These are phyloP conservation scores for Trametes polyzona DNA, from an alignment of 1,284 basidiomycete genomes.

Conservation along the genomic window DNA sequence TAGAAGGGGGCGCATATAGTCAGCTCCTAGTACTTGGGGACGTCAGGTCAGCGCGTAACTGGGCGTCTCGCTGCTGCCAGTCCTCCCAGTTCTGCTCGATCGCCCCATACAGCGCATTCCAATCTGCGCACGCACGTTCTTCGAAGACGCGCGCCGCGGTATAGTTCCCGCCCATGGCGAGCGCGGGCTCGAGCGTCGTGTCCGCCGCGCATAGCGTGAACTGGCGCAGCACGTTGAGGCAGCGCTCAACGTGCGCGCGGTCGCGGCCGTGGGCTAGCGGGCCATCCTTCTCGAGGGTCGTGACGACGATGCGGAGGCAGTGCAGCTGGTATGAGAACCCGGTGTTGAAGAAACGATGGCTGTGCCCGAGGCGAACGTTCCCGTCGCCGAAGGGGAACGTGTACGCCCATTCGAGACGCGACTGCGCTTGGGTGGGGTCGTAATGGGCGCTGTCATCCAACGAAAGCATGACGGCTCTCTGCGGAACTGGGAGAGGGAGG, in stretches of 20 bases:
- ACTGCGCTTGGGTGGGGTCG: constrained; percentile 22
- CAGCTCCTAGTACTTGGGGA: too few relatives aligned
- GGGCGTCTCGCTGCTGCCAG: too few relatives aligned
- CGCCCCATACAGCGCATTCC: constrained; percentile 1
- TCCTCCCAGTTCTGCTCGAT: constrained; percentile 5
- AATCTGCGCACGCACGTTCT: not conserved
- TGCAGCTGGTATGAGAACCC: constrained; percentile 45
- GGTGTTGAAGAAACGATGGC: constrained; percentile 36
- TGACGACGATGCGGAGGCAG: constrained; percentile 36
- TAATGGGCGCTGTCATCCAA: constrained; percentile 29
- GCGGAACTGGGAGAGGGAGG: not conserved
- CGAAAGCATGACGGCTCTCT: not conserved
- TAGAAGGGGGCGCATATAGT: too few relatives aligned
- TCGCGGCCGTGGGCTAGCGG: not conserved
- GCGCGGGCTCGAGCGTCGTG: constrained; percentile 40
- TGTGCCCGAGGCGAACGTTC: constrained; percentile 38
- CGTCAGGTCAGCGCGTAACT: too few relatives aligned
- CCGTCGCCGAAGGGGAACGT: constrained; percentile 33
- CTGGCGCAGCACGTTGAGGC: constrained; percentile 32
- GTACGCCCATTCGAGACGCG: constrained; percentile 34
- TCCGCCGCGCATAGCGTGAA: constrained; percentile 42
- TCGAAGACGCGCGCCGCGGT: constrained; percentile 5
- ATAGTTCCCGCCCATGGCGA: constrained; percentile 23
- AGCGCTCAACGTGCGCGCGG: constrained; percentile 23
- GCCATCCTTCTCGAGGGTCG: constrained; percentile 14